Evolutionary conservation across 768 basidiomycete genomes (phyloP).

Genomic region (Agaricus blazei): DNA sequence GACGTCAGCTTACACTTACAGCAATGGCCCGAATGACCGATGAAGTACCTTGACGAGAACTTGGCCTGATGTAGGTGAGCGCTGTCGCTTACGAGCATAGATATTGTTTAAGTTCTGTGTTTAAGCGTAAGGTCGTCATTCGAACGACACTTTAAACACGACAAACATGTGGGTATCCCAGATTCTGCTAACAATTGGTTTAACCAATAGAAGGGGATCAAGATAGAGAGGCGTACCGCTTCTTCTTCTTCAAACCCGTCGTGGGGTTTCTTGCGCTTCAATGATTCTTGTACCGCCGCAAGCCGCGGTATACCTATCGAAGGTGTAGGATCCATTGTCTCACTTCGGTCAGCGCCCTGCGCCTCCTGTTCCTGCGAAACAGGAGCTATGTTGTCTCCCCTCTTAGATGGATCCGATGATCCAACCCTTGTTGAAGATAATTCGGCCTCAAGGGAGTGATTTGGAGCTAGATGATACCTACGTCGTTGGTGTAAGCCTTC

Average conservation of each 20-base stretch:
- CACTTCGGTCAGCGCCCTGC: not conserved
- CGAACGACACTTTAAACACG: not conserved
- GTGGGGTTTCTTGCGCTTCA: constrained; percentile 30
- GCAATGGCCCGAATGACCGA: not conserved
- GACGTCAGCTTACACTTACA: not conserved
- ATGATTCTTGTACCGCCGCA: constrained; percentile 16
- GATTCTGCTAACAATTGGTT: constrained; percentile 19
- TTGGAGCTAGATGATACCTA: constrained; percentile 17
- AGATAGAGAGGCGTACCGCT: constrained; percentile 14
- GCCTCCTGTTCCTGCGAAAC: constrained; percentile 9
- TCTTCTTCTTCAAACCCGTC: constrained; percentile 30
- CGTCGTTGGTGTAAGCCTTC: constrained; percentile 26
- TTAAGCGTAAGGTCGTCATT: not conserved
- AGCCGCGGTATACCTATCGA: not conserved
- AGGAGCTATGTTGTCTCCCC: constrained; percentile 18
- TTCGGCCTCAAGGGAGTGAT: constrained; percentile 8
- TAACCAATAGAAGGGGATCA: constrained; percentile 2
- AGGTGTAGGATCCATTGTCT: not conserved
- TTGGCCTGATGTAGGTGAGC: constrained; percentile 25
- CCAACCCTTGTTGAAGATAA: not conserved
- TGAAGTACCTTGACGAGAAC: constrained; percentile 4
- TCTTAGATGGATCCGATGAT: not conserved
- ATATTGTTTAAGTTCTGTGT: constrained; percentile 42
- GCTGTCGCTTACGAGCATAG: constrained; percentile 37
- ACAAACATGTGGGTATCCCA: constrained; percentile 42